Percentiles rank a stretch among this genome's conserved stretches.
Evolutionary conservation across 106 monocot species (phyloP).

Genomic region (Posidonia australis): DNA sequence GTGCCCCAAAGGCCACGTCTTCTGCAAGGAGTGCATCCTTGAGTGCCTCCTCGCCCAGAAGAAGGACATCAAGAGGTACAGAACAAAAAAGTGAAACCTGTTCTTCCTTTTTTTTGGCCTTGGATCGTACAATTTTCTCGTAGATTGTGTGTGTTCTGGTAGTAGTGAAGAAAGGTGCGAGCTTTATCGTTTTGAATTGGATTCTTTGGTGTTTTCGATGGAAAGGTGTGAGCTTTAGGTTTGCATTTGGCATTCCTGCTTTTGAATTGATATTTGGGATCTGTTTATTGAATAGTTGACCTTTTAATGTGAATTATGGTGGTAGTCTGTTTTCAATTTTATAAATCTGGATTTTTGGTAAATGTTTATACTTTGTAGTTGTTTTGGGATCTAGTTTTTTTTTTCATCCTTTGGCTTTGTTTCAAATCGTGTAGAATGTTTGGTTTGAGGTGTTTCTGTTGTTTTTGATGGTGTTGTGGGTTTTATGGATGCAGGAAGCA

Average conservation of each 20-base stretch:
- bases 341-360: too few species aligned
- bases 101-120: not conserved
- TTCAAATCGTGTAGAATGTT: too few species aligned
- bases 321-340: too few species aligned
- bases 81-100: too few species aligned
- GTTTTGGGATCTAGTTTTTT: not conserved
- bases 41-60: constrained; percentile 94
- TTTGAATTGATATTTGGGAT: too few species aligned
- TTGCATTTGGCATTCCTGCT: not conserved
- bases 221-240: too few species aligned
- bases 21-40: constrained; percentile 95
- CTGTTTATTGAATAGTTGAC: too few species aligned
- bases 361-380: too few species aligned
- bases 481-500: constrained; percentile 40
- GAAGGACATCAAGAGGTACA: constrained; percentile 84
- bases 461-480: not conserved
- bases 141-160: too few species aligned
- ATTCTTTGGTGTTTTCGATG: not conserved
- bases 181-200: not conserved
- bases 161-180: not conserved
- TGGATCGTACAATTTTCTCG: too few species aligned
- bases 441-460: not conserved
- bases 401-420: not conserved
- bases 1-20: constrained; percentile 82
- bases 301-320: too few species aligned